phyloP scores from a whole-genome alignment of 192 early-diverging fungal genomes.

The Nowakowskiella sp. region DNA sequence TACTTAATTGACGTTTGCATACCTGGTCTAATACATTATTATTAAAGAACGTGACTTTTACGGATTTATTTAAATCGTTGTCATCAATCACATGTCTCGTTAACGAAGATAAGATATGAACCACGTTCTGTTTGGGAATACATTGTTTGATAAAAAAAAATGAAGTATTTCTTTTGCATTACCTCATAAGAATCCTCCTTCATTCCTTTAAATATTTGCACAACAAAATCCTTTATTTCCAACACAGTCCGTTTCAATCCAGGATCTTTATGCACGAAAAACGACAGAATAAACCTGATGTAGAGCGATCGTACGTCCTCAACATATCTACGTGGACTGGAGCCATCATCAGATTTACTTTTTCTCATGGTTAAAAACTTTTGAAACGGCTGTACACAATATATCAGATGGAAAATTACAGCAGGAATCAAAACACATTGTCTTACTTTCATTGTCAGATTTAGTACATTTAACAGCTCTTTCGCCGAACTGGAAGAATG shows the following conservation, averaged over 20 bases:
- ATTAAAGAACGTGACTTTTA: slow-evolving; percentile 64
- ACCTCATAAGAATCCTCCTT: slow-evolving; percentile 60
- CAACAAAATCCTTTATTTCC: slow-evolving; percentile 63
- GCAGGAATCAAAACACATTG: background rate
- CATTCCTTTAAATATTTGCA: slow-evolving; percentile 60
- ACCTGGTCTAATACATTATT: slow-evolving; percentile 58
- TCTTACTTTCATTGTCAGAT: slow-evolving; percentile 58
- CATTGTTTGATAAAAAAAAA: slow-evolving; percentile 2
- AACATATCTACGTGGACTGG: slow-evolving; percentile 10
- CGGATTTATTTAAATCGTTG: slow-evolving; percentile 37
- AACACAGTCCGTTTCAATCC: slow-evolving; percentile 61
- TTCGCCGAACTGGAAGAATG: slow-evolving; percentile 46
- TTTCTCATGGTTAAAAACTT: slow-evolving; percentile 31
- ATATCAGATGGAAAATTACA: slow-evolving; percentile 9
- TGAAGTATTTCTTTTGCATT: slow-evolving; percentile 2
- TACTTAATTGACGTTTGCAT: background rate
- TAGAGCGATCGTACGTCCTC: slow-evolving; percentile 63
- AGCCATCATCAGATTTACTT: slow-evolving; percentile 19
- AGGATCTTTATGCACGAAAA: slow-evolving; percentile 62
- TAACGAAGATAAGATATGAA: slow-evolving; percentile 47
- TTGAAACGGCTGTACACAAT: slow-evolving; percentile 4
- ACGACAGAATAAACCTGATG: slow-evolving; percentile 68
- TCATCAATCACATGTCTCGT: slow-evolving; percentile 62
- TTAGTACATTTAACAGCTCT: slow-evolving; percentile 63
- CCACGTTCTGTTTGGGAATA: slow-evolving; percentile 33